A percentile compares a stretch with the other conserved stretches of the same genome.
phyloP scores from a whole-genome alignment of 345 rosid genomes.

The Citrus australasica region DNA sequence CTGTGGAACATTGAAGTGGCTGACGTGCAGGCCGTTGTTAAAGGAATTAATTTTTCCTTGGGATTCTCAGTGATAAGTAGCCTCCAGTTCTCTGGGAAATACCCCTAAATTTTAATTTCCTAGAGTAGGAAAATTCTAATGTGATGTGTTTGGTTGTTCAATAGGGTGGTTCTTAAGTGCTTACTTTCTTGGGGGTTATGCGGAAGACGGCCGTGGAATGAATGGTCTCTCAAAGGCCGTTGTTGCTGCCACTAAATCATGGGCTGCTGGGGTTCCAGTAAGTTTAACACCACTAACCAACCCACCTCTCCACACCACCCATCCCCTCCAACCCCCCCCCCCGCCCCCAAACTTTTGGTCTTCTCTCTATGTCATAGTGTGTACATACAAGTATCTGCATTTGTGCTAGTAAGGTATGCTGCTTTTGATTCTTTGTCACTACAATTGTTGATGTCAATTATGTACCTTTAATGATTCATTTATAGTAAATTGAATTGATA shows the following conservation, averaged over 20 bases:
- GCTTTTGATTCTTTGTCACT: not conserved
- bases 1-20: not conserved
- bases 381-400: not conserved
- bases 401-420: not conserved
- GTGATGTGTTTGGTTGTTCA: slow-evolving; percentile 5
- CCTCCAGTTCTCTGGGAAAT: not conserved
- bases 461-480: not conserved
- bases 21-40: not conserved
- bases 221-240: slow-evolving; percentile 70
- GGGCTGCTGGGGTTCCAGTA: slow-evolving; percentile 85
- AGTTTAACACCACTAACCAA: slow-evolving; percentile 15
- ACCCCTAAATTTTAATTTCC: not conserved
- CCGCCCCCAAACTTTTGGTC: not conserved
- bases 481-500: not conserved
- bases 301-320: too few species aligned
- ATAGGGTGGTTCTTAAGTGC: slow-evolving; percentile 94
- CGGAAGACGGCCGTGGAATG: slow-evolving; percentile 79
- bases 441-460: not conserved
- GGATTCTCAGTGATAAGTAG: not conserved
- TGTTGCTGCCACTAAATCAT: slow-evolving; percentile 74
- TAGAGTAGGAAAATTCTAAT: not conserved
- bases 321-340: rapidly evolving
- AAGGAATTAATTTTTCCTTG: not conserved
- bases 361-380: not conserved
- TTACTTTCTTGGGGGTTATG: slow-evolving; percentile 86